Base-by-base conservation (phyloP, 768 basidiomycete genomes). In the Leccinum obscurum region DNA sequence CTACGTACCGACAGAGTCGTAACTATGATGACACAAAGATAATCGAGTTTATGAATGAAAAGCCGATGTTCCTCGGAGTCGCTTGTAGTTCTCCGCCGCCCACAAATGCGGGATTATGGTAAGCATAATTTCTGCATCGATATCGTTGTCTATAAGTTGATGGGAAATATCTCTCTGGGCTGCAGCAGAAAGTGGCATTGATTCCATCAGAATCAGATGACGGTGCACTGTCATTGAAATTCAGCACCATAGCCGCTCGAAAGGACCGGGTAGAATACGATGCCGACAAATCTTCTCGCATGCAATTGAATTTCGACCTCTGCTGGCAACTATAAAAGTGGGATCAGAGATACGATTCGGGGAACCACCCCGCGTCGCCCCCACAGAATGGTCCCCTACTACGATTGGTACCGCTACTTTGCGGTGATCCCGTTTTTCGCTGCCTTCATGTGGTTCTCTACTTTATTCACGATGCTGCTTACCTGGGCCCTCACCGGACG, bases 401-500 rank as follows among this genome's bases (percentile, higher is more conserved):
- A 50, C 28, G 15, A 17, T 7, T 56, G 32, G 0, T 84, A 86
- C 64, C 88, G 86, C 81, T 74, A 76, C 62, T 87, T 85, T 75
- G 83, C 85, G 55, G 82, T 84, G 81, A 79, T 91, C 55, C 90
- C 90, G 4, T 55, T 85, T n/a, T 76, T 85, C 57, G 74, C 81
- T 6, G 79, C 86, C 0, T 77, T 84, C 60, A 79, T 89, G 41
- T 92, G 90, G 90, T 88, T 85, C 64, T 77, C 85, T 80, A 88
- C 82, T 14, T 76, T 92, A 8, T 80, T 86, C 52, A 80, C 88
- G 1, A 84, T 92, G 83, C 73, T 92, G 34, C 81, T 90, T 56
- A 84, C 84, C 28, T 92, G 89, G 88, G 78, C 86, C 22, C 83
- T 83, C 10, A 77, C 79, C n/a, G 88, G 88, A n/a, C 76, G 81